Conservation (phyloP, 345 rosid genomes). For the Lepidium aucheri region DNA sequence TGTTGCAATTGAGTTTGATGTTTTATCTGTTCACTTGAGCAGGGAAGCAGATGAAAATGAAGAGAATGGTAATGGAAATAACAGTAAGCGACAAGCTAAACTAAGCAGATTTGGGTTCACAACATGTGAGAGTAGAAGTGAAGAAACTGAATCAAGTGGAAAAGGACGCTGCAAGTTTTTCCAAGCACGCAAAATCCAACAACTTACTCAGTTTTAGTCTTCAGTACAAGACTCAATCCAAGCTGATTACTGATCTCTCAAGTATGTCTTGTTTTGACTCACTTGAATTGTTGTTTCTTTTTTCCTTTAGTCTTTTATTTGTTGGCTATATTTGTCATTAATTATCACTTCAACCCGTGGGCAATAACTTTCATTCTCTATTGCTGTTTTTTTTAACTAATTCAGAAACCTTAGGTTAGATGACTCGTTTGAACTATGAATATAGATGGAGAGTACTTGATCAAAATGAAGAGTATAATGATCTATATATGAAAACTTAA, state of each 20-base stretch:
- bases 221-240: neutral
- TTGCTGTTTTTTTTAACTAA: no score
- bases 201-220: slow-evolving; percentile 52
- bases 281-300: neutral
- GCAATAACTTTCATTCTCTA: no score
- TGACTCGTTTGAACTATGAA: no score
- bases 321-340: no score
- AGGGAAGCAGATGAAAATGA: slow-evolving; percentile 73
- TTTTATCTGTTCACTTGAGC: slow-evolving; percentile 10
- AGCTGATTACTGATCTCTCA: neutral
- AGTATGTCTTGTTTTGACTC: neutral
- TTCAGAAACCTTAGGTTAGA: no score
- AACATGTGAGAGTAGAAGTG: slow-evolving; percentile 52
- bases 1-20: neutral
- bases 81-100: slow-evolving; percentile 62
- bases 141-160: slow-evolving; percentile 75
- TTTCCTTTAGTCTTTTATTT: neutral
- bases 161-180: slow-evolving; percentile 87
- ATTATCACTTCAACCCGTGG: no score
- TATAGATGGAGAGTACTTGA: no score
- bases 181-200: slow-evolving; percentile 72
- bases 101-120: slow-evolving; percentile 61
- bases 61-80: slow-evolving; percentile 39
- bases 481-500: no score
- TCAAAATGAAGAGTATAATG: no score